Percentiles rank a stretch among this genome's conserved stretches.
phyloP scores from a whole-genome alignment of 352 stramenopile genomes.

The Globisporangium lucens region DNA sequence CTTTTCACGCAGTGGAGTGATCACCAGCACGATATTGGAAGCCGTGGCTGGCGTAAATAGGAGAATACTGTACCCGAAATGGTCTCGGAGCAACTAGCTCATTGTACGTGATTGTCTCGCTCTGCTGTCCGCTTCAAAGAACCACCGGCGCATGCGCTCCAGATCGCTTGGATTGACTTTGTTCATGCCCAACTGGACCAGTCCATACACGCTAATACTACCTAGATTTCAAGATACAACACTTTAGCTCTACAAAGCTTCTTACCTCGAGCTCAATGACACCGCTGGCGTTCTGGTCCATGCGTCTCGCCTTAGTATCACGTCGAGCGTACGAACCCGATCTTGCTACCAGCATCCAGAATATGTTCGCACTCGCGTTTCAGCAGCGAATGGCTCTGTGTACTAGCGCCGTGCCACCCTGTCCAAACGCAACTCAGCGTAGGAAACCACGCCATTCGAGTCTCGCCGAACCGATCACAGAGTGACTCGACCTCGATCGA shows the following conservation, averaged over 20 bases:
- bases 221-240: too few species aligned
- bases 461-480: slow-evolving; percentile 88
- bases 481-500: slow-evolving; percentile 78
- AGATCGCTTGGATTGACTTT: too few species aligned
- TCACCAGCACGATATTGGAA: not conserved
- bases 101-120: too few species aligned
- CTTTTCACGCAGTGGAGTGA: not conserved
- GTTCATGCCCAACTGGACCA: too few species aligned
- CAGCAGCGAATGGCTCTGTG: slow-evolving; percentile 23
- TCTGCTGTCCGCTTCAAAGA: too few species aligned
- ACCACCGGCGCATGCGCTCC: too few species aligned
- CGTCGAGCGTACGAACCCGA: slow-evolving; percentile 64
- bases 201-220: not conserved
- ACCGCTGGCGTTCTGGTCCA: slow-evolving; percentile 76
- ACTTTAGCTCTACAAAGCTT: not conserved
- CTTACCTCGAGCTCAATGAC: slow-evolving; percentile 60
- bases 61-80: slow-evolving; percentile 30
- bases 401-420: slow-evolving; percentile 1
- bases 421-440: slow-evolving; percentile 71
- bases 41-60: not conserved
- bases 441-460: slow-evolving; percentile 68
- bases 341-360: slow-evolving; percentile 59
- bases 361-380: slow-evolving; percentile 46
- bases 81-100: too few species aligned
- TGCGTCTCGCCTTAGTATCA: slow-evolving; percentile 53